Base-by-base conservation (phyloP, 2,329 filamentous ascomycete genomes). In the Hirsutella rhossiliensis region DNA sequence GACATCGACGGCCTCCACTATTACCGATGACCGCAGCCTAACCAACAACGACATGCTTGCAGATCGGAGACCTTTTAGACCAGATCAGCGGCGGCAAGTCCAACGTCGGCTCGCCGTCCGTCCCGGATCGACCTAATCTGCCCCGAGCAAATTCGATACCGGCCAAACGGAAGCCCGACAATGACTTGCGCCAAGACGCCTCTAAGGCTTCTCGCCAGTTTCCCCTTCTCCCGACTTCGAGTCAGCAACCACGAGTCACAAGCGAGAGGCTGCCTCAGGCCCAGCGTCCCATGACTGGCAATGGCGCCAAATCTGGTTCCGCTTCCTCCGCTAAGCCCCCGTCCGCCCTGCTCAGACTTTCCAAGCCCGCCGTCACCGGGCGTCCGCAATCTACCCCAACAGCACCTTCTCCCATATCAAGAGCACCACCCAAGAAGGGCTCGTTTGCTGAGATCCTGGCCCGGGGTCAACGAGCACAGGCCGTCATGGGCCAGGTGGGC, bases 361-460 rank as follows among this genome's bases (percentile, higher is more conserved):
- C 47, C 2, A 52, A 37, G 27, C 43, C 58, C 36, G 43, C 43
- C 28, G 45, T 50, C n/a, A 40, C 50, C 15, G 52, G 49, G 12
- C 51, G 53, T 23, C 50, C 56, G 8, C 51, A 57, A 11, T 47
- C 56, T 5, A 51, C 49, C 28, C 50, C 55, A 4, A 49, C 48
- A 53, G 68, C 53, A 60, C 66, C 54, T 52, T 69, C 64, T 57
- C 68, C 60, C 17, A 54, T 59, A 1, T 56, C 66, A 5, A 65
- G 64, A 46, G 59, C 66, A 3, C 63, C 73, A 2, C 80, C 78
- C 1, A 87, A 87, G 61, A 85, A 83, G 56, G 80, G 82, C 2
- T 84, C 81, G 0, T 89, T 79, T 58, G 76, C 80, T 32, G 83
- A 87, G 54, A 82, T 87, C 47, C 72, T 89, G 63, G 81, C 81